Evolutionary conservation across 352 stramenopile species (phyloP), one percentile per base, ranked within the genome.

Genomic region (Pythium biforme): DNA sequence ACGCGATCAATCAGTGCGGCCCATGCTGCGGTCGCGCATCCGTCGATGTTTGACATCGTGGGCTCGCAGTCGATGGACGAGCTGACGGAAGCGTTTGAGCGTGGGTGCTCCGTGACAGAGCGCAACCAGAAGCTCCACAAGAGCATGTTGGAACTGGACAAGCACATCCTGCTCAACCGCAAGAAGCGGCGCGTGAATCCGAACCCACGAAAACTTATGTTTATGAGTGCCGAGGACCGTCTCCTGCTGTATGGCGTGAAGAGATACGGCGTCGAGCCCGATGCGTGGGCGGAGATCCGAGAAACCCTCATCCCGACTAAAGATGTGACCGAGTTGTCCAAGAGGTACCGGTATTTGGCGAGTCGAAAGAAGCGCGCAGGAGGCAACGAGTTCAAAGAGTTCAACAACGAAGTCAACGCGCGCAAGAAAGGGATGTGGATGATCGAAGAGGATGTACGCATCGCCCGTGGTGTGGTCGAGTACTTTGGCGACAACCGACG

Each of bases 21-120:
- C 4, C 84, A 92, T 63, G 84, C 86, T 3, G 86, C 86, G 0
- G 79, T 95, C 19, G 76, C 80, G 3, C 83, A 93, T 46, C 86
- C 86, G 19, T 94, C 84, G 8, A 95, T 95, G 83, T 95, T 94
- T 65, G 86, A 95, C 47, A 68, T 95, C 52, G 79, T 92, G 1
- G 81, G 81, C 4, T 83, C 83, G 0, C 78, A 90, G 46, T 72
- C 77, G 0, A 63, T 90, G 1, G 74, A 88, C 14, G 62, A 86
- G n/a, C 55, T 95, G 10, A 77, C 76, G 0, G 60, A 66, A 11
- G 54, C 37, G 2, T 89, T 93, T 59, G 66, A 57, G 4, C 66
- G 58, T 20, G 65, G 67, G 0, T 91, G 80, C 29, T 79, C 68
- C 0, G 40, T 91, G 4, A 52, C 73, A 40, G 80, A 90, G 8